Percentiles rank a stretch among this genome's conserved stretches.
Conservation (phyloP, 2,329 filamentous ascomycete genomes). For the Colletotrichum melonis region DNA sequence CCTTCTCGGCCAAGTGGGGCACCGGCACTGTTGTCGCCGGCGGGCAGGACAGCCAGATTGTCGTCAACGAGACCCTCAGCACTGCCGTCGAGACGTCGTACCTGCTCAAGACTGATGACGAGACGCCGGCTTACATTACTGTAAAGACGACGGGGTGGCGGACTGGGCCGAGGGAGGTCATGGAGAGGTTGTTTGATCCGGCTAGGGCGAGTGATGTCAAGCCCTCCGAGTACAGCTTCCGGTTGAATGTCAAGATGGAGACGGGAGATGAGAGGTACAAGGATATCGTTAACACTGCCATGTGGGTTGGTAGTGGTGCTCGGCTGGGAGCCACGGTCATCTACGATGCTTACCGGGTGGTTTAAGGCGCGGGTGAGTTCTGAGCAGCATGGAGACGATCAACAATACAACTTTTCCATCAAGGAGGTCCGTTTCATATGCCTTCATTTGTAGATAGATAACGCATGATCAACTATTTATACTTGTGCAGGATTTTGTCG, state of each 20-base stretch:
- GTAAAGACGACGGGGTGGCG: constrained; percentile 57
- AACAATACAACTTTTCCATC: too few species aligned
- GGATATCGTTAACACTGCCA: constrained; percentile 60
- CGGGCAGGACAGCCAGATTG: constrained; percentile 50
- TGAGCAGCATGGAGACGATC: neutral
- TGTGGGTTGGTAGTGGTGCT: constrained; percentile 62
- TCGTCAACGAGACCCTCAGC: constrained; percentile 42
- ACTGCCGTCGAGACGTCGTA: constrained; percentile 58
- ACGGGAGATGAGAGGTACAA: constrained; percentile 61
- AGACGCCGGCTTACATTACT: constrained; percentile 50
- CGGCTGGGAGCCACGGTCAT: constrained; percentile 41
- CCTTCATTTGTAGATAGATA: too few species aligned
- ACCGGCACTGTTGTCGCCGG: constrained; percentile 56
- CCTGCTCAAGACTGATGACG: constrained; percentile 59
- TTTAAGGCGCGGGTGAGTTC: neutral
- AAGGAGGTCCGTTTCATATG: too few species aligned
- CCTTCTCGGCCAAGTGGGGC: constrained; percentile 61
- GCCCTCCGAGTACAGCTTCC: constrained; percentile 58
- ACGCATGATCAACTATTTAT: too few species aligned
- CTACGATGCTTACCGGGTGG: constrained; percentile 35
- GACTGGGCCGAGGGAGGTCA: constrained; percentile 57
- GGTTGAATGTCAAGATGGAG: constrained; percentile 61
- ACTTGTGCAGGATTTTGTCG: too few species aligned
- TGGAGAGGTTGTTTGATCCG: constrained; percentile 53
- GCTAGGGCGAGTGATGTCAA: constrained; percentile 52